phyloP scores from a whole-genome alignment of 129 eudicot species.

The Flaveria brownii region DNA sequence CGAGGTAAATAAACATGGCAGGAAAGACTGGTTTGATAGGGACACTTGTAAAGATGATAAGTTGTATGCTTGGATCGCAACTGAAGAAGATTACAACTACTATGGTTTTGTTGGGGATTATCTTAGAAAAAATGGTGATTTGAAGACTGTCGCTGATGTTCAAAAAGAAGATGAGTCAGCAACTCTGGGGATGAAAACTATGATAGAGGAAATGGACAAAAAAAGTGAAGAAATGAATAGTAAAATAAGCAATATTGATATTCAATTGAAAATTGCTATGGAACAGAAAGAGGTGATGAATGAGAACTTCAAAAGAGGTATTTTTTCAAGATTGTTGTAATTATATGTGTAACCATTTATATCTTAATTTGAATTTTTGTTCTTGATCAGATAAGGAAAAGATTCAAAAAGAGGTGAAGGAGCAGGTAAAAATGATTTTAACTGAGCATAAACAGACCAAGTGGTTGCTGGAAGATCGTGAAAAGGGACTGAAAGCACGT shows the following conservation, averaged over 20 bases:
- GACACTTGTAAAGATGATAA: slow-evolving; percentile 45
- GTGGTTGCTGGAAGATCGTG: slow-evolving; percentile 46
- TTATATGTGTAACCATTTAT: slow-evolving; percentile 8
- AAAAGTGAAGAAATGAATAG: slow-evolving; percentile 47
- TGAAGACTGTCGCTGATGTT: slow-evolving; percentile 55
- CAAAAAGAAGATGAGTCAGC: slow-evolving; percentile 49
- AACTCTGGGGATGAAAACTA: slow-evolving; percentile 35
- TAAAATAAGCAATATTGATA: slow-evolving; percentile 50
- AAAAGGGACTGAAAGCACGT: slow-evolving; percentile 44
- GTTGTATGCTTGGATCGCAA: slow-evolving; percentile 71
- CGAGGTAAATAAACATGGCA: slow-evolving; percentile 52
- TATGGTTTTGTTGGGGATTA: slow-evolving; percentile 48
- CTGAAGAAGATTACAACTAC: slow-evolving; percentile 48
- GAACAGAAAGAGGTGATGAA: slow-evolving; percentile 48
- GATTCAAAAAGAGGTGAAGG: slow-evolving; percentile 38
- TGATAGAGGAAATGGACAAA: slow-evolving; percentile 38
- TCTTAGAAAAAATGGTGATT: slow-evolving; percentile 54
- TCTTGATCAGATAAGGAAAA: slow-evolving; percentile 35
- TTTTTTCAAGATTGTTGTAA: not conserved
- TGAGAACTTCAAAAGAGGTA: slow-evolving; percentile 50
- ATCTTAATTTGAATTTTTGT: not conserved
- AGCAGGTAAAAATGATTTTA: slow-evolving; percentile 36
- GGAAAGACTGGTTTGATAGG: slow-evolving; percentile 39
- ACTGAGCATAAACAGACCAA: slow-evolving; percentile 46
- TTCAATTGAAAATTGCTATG: slow-evolving; percentile 34